Percentiles rank a stretch among this genome's conserved stretches.
Conservation (phyloP, 2,329 filamentous ascomycete genomes). For the Madurella fahalii region DNA sequence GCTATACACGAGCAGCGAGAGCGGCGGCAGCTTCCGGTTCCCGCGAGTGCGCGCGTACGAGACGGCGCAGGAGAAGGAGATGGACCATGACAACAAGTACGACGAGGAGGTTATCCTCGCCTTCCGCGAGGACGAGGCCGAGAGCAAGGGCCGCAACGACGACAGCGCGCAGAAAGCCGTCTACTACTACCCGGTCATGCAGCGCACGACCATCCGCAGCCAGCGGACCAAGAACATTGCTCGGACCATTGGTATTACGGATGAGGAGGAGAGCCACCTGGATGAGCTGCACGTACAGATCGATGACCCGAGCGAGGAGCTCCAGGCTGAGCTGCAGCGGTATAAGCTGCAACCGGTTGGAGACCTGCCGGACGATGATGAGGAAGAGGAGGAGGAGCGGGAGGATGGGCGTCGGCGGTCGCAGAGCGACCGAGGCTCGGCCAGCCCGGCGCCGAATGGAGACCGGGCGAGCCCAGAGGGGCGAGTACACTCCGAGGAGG, state of each 20-base stretch:
- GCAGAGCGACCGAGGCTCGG: constrained; percentile 7
- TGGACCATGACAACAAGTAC: constrained; percentile 57
- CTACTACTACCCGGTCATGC: constrained; percentile 67
- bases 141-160: constrained; percentile 32
- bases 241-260: constrained; percentile 45
- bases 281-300: constrained; percentile 55
- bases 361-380: constrained; percentile 38
- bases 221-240: constrained; percentile 62
- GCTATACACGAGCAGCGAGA: constrained; percentile 47
- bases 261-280: constrained; percentile 49
- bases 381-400: constrained; percentile 25
- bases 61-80: constrained; percentile 54
- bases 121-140: constrained; percentile 48
- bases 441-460: constrained; percentile 10
- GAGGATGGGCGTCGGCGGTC: constrained; percentile 17
- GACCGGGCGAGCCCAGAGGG: not conserved
- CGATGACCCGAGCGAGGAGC: constrained; percentile 52
- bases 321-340: constrained; percentile 47
- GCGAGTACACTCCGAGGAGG: constrained; percentile 23
- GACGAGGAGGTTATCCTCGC: constrained; percentile 60
- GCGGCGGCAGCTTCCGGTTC: constrained; percentile 55
- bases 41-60: constrained; percentile 62
- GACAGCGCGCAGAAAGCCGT: constrained; percentile 52
- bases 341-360: constrained; percentile 53
- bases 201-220: constrained; percentile 58